A percentile compares a stretch with the other conserved stretches of the same genome.
phyloP scores from a whole-genome alignment of 2,329 filamentous ascomycete genomes.

The Diaporthe sp. region DNA sequence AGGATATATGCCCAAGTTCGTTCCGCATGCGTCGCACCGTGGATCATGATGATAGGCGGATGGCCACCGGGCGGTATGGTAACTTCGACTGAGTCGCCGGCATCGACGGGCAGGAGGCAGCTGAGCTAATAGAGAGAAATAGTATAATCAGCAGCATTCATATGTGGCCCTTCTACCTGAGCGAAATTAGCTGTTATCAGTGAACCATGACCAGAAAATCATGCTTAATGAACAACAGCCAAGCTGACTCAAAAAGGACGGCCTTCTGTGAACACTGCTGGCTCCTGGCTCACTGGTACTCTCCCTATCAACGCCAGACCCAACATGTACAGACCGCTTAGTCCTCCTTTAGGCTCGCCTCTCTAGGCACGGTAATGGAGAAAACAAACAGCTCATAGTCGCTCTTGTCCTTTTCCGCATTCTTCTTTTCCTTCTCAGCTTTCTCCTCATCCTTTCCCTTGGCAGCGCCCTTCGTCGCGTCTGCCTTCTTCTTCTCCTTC shows the following conservation, averaged over 20 bases:
- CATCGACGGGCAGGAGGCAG: not conserved
- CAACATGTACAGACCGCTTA: slow-evolving; percentile 21
- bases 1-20: not conserved
- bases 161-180: not conserved
- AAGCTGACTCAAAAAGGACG: not conserved
- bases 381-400: slow-evolving; percentile 48
- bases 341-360: slow-evolving; percentile 41
- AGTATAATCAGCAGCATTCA: not conserved
- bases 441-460: slow-evolving; percentile 33
- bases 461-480: slow-evolving; percentile 30
- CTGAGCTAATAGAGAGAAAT: not conserved
- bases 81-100: not conserved
- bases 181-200: not conserved
- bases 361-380: slow-evolving; percentile 46
- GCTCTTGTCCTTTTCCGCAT: slow-evolving; percentile 8
- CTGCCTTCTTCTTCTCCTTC: slow-evolving; percentile 49
- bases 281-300: not conserved
- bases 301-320: not conserved
- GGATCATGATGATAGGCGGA: not conserved
- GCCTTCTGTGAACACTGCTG: not conserved
- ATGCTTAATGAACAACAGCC: not conserved
- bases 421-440: slow-evolving; percentile 38
- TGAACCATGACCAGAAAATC: not conserved
- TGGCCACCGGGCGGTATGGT: not conserved
- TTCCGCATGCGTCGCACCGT: not conserved